These are phyloP conservation scores for Fusarium pilosicola DNA, from an alignment of 2,329 filamentous ascomycete genomes.

Conservation along the genomic window DNA sequence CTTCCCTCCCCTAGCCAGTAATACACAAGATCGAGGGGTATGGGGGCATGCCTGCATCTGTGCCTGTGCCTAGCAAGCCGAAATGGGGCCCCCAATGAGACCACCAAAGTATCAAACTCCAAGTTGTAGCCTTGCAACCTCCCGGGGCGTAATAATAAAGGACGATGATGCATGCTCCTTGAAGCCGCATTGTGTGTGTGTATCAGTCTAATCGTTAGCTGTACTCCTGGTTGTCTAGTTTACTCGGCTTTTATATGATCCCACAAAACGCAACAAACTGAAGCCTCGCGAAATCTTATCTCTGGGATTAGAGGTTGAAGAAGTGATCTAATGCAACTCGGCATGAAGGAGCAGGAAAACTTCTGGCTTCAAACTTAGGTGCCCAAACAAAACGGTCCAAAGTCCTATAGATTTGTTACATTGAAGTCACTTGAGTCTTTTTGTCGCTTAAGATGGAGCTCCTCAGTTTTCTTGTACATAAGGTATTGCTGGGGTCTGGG, in stretches of 20 bases:
- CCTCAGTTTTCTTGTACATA: not conserved
- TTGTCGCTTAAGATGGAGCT: not conserved
- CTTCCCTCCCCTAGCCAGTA: constrained; percentile 1
- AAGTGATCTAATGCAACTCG: constrained; percentile 15
- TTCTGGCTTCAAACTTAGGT: not conserved
- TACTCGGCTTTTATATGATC: not conserved
- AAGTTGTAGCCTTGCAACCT: not conserved
- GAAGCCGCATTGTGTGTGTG: not conserved
- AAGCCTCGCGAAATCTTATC: not conserved
- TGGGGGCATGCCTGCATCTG: constrained; percentile 17
- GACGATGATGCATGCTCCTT: not conserved
- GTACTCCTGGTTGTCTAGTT: not conserved
- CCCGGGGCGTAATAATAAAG: not conserved
- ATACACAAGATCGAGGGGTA: constrained; percentile 29
- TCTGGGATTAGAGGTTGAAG: not conserved
- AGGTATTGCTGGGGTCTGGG: not conserved
- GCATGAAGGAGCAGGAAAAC: not conserved
- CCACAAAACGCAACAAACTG: not conserved
- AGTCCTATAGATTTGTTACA: too few relatives aligned
- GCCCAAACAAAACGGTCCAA: not conserved
- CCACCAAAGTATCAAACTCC: constrained; percentile 4
- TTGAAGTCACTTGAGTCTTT: not conserved
- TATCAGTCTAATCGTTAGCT: not conserved
- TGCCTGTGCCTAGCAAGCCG: constrained; percentile 16
- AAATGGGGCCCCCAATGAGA: constrained; percentile 30